These are phyloP conservation scores for Xylariaceae sp. DNA, from an alignment of 2,329 filamentous ascomycete genomes.

Conservation along the genomic window DNA sequence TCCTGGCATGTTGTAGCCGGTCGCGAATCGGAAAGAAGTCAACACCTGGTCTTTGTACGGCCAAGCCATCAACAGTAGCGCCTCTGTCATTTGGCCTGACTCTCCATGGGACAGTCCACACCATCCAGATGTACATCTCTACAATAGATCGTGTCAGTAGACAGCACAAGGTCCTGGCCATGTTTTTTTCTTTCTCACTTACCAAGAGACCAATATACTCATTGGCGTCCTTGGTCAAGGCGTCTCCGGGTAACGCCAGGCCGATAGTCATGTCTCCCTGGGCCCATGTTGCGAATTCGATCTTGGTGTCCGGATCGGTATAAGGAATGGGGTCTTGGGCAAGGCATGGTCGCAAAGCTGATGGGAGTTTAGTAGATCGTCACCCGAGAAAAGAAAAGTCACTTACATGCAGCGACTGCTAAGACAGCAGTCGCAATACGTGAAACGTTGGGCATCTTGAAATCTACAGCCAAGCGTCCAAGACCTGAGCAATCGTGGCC, in stretches of 20 bases:
- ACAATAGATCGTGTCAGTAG: not conserved
- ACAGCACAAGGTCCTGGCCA: slow-evolving; percentile 6
- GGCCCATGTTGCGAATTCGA: slow-evolving; percentile 27
- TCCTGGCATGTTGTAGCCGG: slow-evolving; percentile 55
- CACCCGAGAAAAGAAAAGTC: not conserved
- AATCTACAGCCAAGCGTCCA: slow-evolving; percentile 18
- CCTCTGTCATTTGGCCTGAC: slow-evolving; percentile 30
- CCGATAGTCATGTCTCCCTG: slow-evolving; percentile 24
- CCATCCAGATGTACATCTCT: slow-evolving; percentile 28
- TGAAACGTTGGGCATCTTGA: slow-evolving; percentile 26
- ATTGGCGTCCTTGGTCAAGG: slow-evolving; percentile 23
- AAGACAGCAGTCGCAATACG: slow-evolving; percentile 25
- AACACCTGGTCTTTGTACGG: slow-evolving; percentile 48
- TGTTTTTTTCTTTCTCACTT: slow-evolving; percentile 6
- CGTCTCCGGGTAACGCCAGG: slow-evolving; percentile 25
- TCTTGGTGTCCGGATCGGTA: slow-evolving; percentile 25
- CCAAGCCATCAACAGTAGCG: slow-evolving; percentile 52
- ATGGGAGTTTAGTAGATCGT: slow-evolving; percentile 4
- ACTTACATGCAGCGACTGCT: slow-evolving; percentile 26
- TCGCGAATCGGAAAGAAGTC: slow-evolving; percentile 55
- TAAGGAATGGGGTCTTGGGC: slow-evolving; percentile 24
- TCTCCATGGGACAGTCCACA: slow-evolving; percentile 28
- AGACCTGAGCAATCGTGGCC: slow-evolving; percentile 15
- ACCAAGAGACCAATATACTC: slow-evolving; percentile 28
- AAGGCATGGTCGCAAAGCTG: slow-evolving; percentile 22